These are phyloP conservation scores for Daldinia sp. DNA, from an alignment of 2,329 filamentous ascomycete genomes.

Conservation along the genomic window DNA sequence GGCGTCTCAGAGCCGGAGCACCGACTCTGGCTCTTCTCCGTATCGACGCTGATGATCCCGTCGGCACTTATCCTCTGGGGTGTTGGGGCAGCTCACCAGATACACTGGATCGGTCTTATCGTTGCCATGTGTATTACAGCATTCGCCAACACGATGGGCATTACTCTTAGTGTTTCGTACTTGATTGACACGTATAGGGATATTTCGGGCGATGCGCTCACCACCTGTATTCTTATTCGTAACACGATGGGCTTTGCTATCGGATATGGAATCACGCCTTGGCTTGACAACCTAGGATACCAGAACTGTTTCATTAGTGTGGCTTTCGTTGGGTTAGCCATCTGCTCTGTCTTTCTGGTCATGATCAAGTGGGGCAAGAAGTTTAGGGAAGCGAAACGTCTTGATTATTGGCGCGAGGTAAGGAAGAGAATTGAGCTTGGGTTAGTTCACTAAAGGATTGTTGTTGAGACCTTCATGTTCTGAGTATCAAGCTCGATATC, in stretches of 20 bases:
- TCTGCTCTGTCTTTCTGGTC: conserved; percentile 49
- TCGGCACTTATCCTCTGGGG: conserved; percentile 50
- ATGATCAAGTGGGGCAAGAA: conserved; percentile 52
- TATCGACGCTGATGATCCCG: conserved; percentile 48
- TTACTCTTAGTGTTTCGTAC: conserved; percentile 56
- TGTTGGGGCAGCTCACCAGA: conserved; percentile 51
- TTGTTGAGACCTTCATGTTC: background rate
- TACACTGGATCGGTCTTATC: conserved; percentile 59
- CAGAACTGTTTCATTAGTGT: conserved; percentile 59
- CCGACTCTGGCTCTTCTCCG: conserved; percentile 56
- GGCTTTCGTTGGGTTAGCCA: conserved; percentile 50
- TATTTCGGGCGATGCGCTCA: conserved; percentile 56
- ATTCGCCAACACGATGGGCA: conserved; percentile 52
- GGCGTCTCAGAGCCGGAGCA: conserved; percentile 59
- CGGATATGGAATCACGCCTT: conserved; percentile 60
- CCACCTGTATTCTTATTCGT: conserved; percentile 56
- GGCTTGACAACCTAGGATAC: conserved; percentile 57
- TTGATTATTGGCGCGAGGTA: conserved; percentile 50
- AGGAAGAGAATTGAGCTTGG: conserved; percentile 49
- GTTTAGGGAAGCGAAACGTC: conserved; percentile 47
- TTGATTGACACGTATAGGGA: conserved; percentile 58
- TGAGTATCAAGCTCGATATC: background rate
- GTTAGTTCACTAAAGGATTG: conserved; percentile 44
- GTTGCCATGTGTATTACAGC: conserved; percentile 56
- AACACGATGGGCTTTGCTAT: conserved; percentile 57